Evolutionary conservation across 2,329 filamentous ascomycete species (phyloP).

Genomic region (Cryphonectria nitschkei): DNA sequence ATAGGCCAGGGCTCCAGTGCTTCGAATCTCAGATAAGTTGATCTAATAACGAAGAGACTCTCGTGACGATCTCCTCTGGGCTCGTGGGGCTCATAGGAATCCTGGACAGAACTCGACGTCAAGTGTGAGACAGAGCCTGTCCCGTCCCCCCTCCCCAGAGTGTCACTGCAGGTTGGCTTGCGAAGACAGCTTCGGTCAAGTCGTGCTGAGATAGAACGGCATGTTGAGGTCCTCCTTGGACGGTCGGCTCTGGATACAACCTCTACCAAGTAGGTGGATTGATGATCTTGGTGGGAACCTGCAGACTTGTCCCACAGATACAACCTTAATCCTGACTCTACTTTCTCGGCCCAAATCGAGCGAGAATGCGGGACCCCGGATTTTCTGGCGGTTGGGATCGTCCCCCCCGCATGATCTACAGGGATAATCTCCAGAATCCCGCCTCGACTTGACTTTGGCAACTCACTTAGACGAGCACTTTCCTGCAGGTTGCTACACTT

Average conservation of each 20-base stretch:
- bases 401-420: constrained; percentile 9
- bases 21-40: neutral
- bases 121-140: neutral
- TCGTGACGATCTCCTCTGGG: neutral
- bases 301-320: constrained; percentile 5
- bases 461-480: neutral
- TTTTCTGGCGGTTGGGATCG: neutral
- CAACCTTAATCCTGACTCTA: constrained; percentile 1
- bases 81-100: neutral
- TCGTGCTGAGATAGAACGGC: neutral
- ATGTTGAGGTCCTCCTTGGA: neutral
- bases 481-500: neutral
- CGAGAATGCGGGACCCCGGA: constrained; percentile 16
- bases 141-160: too few relatives aligned
- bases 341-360: constrained; percentile 19
- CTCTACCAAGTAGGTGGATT: neutral
- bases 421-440: constrained; percentile 8
- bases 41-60: too few relatives aligned
- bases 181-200: neutral
- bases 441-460: neutral
- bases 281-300: constrained; percentile 1
- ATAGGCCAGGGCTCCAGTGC: neutral
- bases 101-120: neutral
- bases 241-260: neutral
- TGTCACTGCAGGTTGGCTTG: neutral